Percentiles rank a stretch among this genome's conserved stretches.
Evolutionary conservation across 306 rosid genomes (phyloP).

Genomic region (Luffa aegyptiaca): DNA sequence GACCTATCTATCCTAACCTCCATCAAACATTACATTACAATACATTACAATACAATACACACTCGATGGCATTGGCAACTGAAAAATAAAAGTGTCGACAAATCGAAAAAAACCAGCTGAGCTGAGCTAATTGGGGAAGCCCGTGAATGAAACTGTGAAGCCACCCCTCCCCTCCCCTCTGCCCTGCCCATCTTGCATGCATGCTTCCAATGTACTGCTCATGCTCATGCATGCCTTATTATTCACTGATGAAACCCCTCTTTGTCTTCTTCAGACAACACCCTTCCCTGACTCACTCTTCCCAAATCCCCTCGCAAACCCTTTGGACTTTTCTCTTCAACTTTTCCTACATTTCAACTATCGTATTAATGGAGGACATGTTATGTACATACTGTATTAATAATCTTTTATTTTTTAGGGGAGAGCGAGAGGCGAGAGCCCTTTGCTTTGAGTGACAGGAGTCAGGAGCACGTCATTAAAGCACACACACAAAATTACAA

Average conservation of each 20-base stretch:
- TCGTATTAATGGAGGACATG: too few relatives aligned
- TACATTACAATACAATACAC: too few relatives aligned
- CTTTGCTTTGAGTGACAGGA: not conserved
- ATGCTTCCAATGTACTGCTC: not conserved
- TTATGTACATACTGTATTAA: too few relatives aligned
- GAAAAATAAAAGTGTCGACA: not conserved
- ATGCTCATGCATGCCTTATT: not conserved
- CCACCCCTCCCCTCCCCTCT: not conserved
- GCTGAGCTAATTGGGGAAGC: not conserved
- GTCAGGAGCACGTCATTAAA: not conserved
- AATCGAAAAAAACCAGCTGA: not conserved
- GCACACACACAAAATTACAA: not conserved
- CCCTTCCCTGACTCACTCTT: not conserved
- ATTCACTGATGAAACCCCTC: not conserved
- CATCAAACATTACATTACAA: not conserved
- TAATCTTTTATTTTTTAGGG: too few relatives aligned
- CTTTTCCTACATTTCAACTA: not conserved
- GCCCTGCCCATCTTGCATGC: not conserved
- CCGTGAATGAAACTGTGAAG: not conserved
- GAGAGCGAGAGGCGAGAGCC: not conserved
- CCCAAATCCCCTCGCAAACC: not conserved
- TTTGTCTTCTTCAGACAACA: not conserved
- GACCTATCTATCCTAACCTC: constrained; percentile 26
- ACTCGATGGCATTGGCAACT: not conserved
- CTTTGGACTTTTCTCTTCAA: not conserved